Conservation (phyloP, 192 early-diverging fungal species). For the Backusella macrospora region DNA sequence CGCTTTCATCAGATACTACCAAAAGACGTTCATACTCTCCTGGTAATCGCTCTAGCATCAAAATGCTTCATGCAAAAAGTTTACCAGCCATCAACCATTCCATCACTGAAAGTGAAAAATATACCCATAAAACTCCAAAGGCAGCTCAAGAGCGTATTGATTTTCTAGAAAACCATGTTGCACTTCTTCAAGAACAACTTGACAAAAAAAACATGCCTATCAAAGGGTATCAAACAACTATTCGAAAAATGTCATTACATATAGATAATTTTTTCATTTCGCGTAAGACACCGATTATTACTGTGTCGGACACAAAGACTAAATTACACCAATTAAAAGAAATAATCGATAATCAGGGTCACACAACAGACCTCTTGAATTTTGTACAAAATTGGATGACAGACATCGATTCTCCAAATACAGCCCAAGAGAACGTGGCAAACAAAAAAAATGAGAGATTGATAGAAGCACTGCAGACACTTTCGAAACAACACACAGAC, state of each 20-base stretch:
- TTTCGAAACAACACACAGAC: background rate
- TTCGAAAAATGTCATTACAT: conserved; percentile 6
- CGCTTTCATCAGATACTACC: conserved; percentile 1
- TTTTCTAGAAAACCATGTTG: conserved; percentile 14
- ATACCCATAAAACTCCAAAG: background rate
- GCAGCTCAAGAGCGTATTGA: conserved; percentile 13
- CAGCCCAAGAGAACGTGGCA: background rate
- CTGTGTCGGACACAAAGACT: conserved; percentile 6
- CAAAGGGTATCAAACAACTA: background rate
- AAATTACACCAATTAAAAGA: conserved; percentile 21
- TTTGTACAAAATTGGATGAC: conserved; percentile 9
- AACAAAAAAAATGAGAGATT: background rate
- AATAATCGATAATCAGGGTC: conserved; percentile 3
- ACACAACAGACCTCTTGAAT: background rate
- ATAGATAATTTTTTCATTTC: conserved; percentile 6
- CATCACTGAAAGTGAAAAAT: background rate
- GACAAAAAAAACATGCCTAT: conserved; percentile 3
- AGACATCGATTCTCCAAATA: conserved; percentile 8
- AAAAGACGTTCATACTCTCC: background rate
- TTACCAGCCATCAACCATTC: conserved; percentile 5
- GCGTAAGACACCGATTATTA: conserved; percentile 12
- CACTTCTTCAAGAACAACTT: background rate
- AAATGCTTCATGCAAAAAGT: background rate
- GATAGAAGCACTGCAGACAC: background rate
- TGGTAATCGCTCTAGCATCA: background rate